Conservation (phyloP, 2,329 filamentous ascomycete genomes). For the Clonostachys sp. region DNA sequence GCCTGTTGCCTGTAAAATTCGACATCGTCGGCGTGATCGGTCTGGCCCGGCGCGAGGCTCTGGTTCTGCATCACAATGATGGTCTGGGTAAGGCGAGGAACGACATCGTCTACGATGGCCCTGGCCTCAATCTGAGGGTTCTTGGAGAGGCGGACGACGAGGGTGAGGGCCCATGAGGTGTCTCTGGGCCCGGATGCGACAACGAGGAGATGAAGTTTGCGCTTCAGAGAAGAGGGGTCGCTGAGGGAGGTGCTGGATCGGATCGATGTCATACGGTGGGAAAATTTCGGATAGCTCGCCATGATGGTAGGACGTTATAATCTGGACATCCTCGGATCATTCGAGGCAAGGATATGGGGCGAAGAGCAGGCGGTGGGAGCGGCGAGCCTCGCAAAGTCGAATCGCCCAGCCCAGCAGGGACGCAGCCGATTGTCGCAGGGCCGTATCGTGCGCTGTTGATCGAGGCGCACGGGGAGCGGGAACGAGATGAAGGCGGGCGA, state of each 20-base stretch:
- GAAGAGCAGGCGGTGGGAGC: too few relatives aligned
- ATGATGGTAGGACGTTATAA: too few relatives aligned
- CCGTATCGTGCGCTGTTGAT: too few relatives aligned
- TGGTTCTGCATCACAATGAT: slow-evolving; percentile 56
- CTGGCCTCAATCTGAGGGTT: slow-evolving; percentile 56
- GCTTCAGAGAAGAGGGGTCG: slow-evolving; percentile 7
- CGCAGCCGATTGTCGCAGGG: too few relatives aligned
- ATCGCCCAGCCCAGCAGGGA: too few relatives aligned
- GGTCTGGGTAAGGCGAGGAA: slow-evolving; percentile 57
- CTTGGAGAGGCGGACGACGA: slow-evolving; percentile 64
- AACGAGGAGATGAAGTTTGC: slow-evolving; percentile 57
- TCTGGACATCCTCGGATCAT: too few relatives aligned
- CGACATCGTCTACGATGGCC: slow-evolving; percentile 62
- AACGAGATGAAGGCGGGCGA: too few relatives aligned
- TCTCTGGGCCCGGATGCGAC: slow-evolving; percentile 62
- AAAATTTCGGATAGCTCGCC: neutral
- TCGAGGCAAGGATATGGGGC: too few relatives aligned
- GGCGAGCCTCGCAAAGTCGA: too few relatives aligned
- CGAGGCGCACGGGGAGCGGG: too few relatives aligned
- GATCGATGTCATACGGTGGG: neutral
- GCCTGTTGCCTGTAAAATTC: slow-evolving; percentile 47
- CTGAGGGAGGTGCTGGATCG: neutral
- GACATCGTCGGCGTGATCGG: slow-evolving; percentile 36
- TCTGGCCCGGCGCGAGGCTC: slow-evolving; percentile 23
- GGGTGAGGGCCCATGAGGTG: slow-evolving; percentile 59